phyloP scores from a whole-genome alignment of 2,329 filamentous ascomycete species.

The Hirsutella thompsonii region DNA sequence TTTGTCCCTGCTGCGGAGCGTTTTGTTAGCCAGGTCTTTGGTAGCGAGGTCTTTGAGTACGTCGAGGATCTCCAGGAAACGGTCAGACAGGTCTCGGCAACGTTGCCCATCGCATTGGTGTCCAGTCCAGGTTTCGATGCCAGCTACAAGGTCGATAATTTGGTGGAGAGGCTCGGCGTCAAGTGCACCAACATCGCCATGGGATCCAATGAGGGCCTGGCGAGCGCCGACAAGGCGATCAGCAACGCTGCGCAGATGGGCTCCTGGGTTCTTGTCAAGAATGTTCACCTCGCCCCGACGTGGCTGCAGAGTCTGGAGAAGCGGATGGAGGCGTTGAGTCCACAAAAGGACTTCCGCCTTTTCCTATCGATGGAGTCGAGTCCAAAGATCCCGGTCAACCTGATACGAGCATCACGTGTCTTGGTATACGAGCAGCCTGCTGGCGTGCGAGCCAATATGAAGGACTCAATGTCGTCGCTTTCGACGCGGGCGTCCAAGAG shows the following conservation, averaged over 20 bases:
- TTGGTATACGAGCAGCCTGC: slow-evolving; percentile 98
- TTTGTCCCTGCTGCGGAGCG: slow-evolving; percentile 87
- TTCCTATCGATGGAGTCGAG: slow-evolving; percentile 98
- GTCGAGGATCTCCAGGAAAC: slow-evolving; percentile 78
- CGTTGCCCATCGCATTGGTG: slow-evolving; percentile 77
- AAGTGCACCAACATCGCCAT: slow-evolving; percentile 96
- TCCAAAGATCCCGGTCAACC: slow-evolving; percentile 90
- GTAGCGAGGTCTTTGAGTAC: slow-evolving; percentile 66
- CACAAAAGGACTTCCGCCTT: slow-evolving; percentile 81
- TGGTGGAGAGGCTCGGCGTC: slow-evolving; percentile 73
- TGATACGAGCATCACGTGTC: slow-evolving; percentile 84
- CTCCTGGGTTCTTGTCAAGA: slow-evolving; percentile 96
- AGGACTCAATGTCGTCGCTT: slow-evolving; percentile 81
- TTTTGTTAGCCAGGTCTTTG: slow-evolving; percentile 82
- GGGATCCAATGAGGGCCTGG: slow-evolving; percentile 90
- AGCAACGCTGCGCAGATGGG: slow-evolving; percentile 82
- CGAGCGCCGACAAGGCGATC: slow-evolving; percentile 91
- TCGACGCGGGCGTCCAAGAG: slow-evolving; percentile 63
- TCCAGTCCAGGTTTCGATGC: slow-evolving; percentile 96
- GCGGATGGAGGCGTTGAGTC: slow-evolving; percentile 87
- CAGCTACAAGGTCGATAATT: slow-evolving; percentile 94
- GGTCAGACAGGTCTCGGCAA: slow-evolving; percentile 71
- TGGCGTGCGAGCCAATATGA: slow-evolving; percentile 95
- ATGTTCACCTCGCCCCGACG: slow-evolving; percentile 88
- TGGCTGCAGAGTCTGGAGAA: slow-evolving; percentile 98